These are phyloP conservation scores for Solioccasus polychromus DNA, from an alignment of 768 basidiomycete species.

Conservation along the genomic window DNA sequence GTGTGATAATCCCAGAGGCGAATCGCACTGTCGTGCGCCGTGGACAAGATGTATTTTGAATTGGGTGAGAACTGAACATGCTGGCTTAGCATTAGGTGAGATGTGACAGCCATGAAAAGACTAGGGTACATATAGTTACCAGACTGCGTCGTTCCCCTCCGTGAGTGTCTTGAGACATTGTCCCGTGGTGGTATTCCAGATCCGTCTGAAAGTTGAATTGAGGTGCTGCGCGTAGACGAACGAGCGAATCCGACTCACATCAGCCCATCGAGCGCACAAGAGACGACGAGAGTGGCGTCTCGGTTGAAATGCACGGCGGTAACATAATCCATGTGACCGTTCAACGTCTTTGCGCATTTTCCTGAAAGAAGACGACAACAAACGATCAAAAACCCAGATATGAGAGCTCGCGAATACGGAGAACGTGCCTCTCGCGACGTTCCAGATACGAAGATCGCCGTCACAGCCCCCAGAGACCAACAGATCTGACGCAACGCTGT, in stretches of 20 bases:
- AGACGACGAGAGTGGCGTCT: conserved; percentile 89
- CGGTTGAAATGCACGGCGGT: conserved; percentile 92
- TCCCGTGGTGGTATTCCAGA: conserved; percentile 91
- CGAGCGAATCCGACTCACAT: conserved; percentile 57
- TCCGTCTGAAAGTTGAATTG: conserved; percentile 56
- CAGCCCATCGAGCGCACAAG: conserved; percentile 87
- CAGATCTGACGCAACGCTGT: conserved; percentile 82
- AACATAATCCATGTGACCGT: conserved; percentile 93
- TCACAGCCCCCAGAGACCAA: conserved; percentile 93
- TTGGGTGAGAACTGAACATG: conserved; percentile 95
- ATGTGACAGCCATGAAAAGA: neutral
- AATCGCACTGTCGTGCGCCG: conserved; percentile 89
- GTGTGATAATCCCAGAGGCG: conserved; percentile 95
- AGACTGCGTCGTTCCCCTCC: conserved; percentile 84
- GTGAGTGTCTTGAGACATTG: conserved; percentile 96
- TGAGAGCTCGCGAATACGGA: too few relatives aligned
- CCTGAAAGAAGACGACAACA: conserved; percentile 55
- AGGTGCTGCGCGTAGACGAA: neutral
- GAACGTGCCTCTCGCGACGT: conserved; percentile 66
- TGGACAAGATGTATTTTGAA: conserved; percentile 90
- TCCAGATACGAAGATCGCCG: conserved; percentile 92
- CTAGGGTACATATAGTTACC: conserved; percentile 41
- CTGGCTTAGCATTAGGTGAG: conserved; percentile 50
- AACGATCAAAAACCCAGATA: too few relatives aligned
- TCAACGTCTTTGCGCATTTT: conserved; percentile 79